A percentile compares a stretch with the other conserved stretches of the same genome.
phyloP scores from a whole-genome alignment of 306 rosid species.

The Mucuna pruriens region DNA sequence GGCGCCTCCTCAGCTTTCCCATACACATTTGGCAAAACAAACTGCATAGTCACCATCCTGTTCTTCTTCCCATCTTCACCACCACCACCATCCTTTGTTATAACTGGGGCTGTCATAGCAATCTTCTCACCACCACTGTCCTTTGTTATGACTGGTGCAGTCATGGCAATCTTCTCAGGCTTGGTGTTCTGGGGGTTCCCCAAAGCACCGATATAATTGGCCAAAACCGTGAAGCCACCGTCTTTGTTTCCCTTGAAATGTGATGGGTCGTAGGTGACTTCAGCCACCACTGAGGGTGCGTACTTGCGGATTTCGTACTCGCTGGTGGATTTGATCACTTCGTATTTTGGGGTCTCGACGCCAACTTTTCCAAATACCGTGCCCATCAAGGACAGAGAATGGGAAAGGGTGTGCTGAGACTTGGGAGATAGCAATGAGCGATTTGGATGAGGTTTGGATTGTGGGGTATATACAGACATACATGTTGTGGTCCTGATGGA shows the following conservation, averaged over 20 bases:
- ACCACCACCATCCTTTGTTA: constrained; percentile 48
- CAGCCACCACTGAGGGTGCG: constrained; percentile 66
- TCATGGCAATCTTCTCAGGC: constrained; percentile 89
- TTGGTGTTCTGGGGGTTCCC: constrained; percentile 73
- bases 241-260: constrained; percentile 76
- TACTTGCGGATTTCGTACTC: constrained; percentile 82
- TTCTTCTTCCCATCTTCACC: constrained; percentile 25
- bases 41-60: constrained; percentile 75
- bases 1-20: constrained; percentile 81
- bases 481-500: not conserved
- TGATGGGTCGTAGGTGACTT: constrained; percentile 79
- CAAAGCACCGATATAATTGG: constrained; percentile 80
- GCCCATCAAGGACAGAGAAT: constrained; percentile 61
- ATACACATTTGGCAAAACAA: constrained; percentile 66
- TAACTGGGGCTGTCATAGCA: constrained; percentile 83
- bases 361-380: constrained; percentile 71
- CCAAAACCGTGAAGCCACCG: constrained; percentile 75
- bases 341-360: constrained; percentile 67
- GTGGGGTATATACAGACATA: constrained; percentile 14
- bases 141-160: constrained; percentile 80
- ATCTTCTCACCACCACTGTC: constrained; percentile 50
- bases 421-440: not conserved
- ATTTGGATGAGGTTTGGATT: not conserved
- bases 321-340: constrained; percentile 52
- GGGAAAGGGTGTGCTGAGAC: not conserved